These are phyloP conservation scores for Omphalotus guepiniiformis DNA, from an alignment of 768 basidiomycete species.

Conservation along the genomic window DNA sequence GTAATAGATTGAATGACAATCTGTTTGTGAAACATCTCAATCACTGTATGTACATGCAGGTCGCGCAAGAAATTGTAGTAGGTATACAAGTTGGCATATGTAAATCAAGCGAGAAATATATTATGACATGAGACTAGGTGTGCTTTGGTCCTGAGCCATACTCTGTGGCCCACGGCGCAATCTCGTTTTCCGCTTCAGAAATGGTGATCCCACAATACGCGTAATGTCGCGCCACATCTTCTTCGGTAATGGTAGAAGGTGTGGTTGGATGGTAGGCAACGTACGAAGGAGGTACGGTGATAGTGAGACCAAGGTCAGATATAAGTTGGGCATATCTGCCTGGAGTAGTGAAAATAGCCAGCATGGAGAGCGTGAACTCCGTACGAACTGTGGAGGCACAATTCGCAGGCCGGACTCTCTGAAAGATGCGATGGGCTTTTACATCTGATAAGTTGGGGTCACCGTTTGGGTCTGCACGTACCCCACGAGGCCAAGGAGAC, in stretches of 20 bases:
- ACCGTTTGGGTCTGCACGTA: neutral
- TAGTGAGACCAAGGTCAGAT: neutral
- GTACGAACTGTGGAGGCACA: neutral
- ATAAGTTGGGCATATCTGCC: neutral
- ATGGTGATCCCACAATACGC: conserved; percentile 5
- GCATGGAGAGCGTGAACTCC: conserved; percentile 2
- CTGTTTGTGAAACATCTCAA: no score
- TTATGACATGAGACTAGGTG: no score
- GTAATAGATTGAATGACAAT: neutral
- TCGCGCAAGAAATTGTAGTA: no score
- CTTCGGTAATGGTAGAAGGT: neutral
- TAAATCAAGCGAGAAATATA: no score
- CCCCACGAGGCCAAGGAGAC: neutral
- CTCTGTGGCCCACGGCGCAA: conserved; percentile 1
- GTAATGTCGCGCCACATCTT: conserved; percentile 7
- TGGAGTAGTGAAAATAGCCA: neutral
- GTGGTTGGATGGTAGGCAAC: neutral
- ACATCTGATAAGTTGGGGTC: neutral
- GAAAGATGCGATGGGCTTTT: neutral
- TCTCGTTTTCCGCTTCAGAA: neutral
- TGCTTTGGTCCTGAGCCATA: no score
- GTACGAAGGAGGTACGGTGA: neutral
- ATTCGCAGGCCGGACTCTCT: neutral
- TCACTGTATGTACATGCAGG: no score
- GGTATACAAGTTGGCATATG: no score